Evolutionary conservation across 495 filamentous ascomycete species (phyloP).

Genomic region (Astrothelium subdiscretum): DNA sequence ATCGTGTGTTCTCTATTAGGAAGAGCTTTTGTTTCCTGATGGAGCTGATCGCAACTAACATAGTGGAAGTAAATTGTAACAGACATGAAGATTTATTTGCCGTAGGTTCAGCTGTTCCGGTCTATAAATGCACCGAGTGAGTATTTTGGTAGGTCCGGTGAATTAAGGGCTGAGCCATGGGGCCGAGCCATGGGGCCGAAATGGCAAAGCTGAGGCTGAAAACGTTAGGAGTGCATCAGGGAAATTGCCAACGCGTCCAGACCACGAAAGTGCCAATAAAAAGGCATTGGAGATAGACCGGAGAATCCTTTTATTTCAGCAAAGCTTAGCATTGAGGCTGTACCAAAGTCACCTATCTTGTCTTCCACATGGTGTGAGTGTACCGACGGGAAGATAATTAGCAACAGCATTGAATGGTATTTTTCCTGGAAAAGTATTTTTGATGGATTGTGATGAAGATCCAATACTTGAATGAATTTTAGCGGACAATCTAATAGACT

Average conservation of each 20-base stretch:
- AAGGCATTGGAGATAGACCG: not conserved
- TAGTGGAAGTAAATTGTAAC: not conserved
- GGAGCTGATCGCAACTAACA: too few relatives aligned
- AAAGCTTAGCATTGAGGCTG: not conserved
- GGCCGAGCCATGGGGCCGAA: not conserved
- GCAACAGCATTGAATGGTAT: not conserved
- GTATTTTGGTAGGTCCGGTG: not conserved
- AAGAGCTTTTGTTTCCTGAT: too few relatives aligned
- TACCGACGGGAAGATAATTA: not conserved
- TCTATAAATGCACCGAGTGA: not conserved
- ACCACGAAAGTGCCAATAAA: not conserved
- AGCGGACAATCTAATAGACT: not conserved
- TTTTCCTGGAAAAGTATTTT: not conserved
- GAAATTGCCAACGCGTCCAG: not conserved
- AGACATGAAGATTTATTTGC: not conserved
- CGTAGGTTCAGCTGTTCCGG: not conserved
- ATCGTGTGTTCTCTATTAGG: too few relatives aligned
- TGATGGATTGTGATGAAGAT: not conserved
- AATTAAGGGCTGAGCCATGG: too few relatives aligned
- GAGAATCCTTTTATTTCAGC: not conserved
- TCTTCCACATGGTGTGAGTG: too few relatives aligned
- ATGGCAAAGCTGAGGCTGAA: not conserved
- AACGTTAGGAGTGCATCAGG: not conserved
- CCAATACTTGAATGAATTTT: not conserved
- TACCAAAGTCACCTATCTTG: too few relatives aligned